A percentile compares a stretch with the other conserved stretches of the same genome.
phyloP scores from a whole-genome alignment of 495 filamentous ascomycete species.

The Penicillium odoratum region DNA sequence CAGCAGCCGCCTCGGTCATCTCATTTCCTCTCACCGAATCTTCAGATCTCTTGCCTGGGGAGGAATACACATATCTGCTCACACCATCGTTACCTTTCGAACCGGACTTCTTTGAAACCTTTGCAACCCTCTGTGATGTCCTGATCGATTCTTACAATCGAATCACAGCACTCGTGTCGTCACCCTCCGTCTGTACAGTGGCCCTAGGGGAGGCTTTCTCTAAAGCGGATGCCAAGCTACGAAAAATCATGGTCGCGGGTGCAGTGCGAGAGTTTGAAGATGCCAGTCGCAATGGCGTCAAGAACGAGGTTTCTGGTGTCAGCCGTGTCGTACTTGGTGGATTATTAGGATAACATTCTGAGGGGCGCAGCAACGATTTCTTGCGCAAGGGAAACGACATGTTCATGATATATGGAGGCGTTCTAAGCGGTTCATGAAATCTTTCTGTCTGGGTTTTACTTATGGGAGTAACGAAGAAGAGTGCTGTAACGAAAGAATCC shows the following conservation, averaged over 20 bases:
- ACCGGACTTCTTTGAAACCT: constrained; percentile 95
- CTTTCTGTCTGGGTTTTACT: not conserved
- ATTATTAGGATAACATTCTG: constrained; percentile 62
- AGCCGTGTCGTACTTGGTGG: constrained; percentile 89
- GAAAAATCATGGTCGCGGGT: constrained; percentile 82
- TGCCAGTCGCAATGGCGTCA: constrained; percentile 67
- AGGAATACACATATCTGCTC: constrained; percentile 84
- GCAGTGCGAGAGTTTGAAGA: constrained; percentile 95
- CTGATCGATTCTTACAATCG: constrained; percentile 88
- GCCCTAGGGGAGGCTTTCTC: constrained; percentile 73
- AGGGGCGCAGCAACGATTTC: not conserved
- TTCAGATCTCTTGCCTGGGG: constrained; percentile 60
- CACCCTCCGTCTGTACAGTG: constrained; percentile 65
- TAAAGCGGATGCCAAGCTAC: constrained; percentile 81
- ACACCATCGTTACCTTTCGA: constrained; percentile 96
- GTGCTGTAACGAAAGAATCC: not conserved
- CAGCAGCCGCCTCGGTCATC: constrained; percentile 38
- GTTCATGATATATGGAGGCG: constrained; percentile 13
- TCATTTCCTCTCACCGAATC: constrained; percentile 51
- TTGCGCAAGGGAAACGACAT: not conserved
- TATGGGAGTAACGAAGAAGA: not conserved
- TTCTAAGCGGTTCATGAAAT: constrained; percentile 6
- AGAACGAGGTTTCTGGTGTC: constrained; percentile 76
- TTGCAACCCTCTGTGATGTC: constrained; percentile 95
- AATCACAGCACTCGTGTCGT: constrained; percentile 68